Percentiles rank a stretch among this genome's conserved stretches.
Evolutionary conservation across 805 yeast genomes (phyloP).

Genomic region (Candida boidinii): DNA sequence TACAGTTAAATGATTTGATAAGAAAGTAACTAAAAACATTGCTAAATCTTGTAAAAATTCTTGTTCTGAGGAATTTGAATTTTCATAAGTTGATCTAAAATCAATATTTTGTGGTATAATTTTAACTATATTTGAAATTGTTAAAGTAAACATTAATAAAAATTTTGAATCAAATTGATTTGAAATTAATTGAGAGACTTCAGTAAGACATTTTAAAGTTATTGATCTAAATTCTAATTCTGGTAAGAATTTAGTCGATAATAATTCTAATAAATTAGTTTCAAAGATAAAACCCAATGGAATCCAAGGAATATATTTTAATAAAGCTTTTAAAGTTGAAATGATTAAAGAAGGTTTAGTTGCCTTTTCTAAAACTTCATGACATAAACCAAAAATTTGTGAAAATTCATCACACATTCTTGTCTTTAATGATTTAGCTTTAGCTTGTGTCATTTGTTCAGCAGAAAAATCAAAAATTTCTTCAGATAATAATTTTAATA

Average conservation of each 20-base stretch:
- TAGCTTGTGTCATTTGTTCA: conserved; percentile 95
- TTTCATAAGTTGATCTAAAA: conserved; percentile 59
- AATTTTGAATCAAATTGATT: conserved; percentile 51
- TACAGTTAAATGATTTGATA: conserved; percentile 61
- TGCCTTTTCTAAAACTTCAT: conserved; percentile 85
- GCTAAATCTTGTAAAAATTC: conserved; percentile 93
- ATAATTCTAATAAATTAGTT: conserved; percentile 65
- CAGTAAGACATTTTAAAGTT: conserved; percentile 88
- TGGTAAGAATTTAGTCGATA: conserved; percentile 67
- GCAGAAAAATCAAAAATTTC: conserved; percentile 95
- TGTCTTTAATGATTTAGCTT: conserved; percentile 71
- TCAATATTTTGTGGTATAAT: conserved; percentile 71
- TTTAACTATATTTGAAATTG: conserved; percentile 60
- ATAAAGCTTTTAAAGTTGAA: conserved; percentile 75
- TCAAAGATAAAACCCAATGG: conserved; percentile 87
- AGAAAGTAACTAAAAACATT: conserved; percentile 80
- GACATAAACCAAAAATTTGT: conserved; percentile 88
- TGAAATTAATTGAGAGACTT: conserved; percentile 64
- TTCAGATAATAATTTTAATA: conserved; percentile 80
- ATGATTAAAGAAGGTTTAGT: conserved; percentile 73
- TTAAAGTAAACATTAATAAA: conserved; percentile 56
- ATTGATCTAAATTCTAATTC: conserved; percentile 76
- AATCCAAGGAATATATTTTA: conserved; percentile 90
- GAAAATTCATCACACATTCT: conserved; percentile 87
- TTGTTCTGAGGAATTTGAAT: conserved; percentile 78